Evolutionary conservation across 2,329 filamentous ascomycete genomes (phyloP).

Genomic region (Neonectria faginata): DNA sequence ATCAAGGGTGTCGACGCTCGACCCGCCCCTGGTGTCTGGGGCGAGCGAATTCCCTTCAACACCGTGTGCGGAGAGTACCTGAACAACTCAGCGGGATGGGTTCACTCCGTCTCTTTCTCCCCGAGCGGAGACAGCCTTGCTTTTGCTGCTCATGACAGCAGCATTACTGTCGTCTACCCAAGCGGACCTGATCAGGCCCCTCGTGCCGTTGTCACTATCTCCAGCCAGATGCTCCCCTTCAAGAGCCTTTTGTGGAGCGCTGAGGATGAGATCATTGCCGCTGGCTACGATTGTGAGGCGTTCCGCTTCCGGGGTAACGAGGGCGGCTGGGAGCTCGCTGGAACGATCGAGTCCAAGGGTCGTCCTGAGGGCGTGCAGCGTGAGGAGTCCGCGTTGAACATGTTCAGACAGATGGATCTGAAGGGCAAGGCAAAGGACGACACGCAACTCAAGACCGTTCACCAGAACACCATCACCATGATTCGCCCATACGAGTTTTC

Average conservation of each 20-base stretch:
- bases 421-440: slow-evolving; percentile 94
- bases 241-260: slow-evolving; percentile 92
- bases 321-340: slow-evolving; percentile 84
- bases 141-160: slow-evolving; percentile 95
- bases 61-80: slow-evolving; percentile 97
- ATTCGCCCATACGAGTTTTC: slow-evolving; percentile 79
- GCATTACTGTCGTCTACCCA: slow-evolving; percentile 95
- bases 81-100: slow-evolving; percentile 97
- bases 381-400: slow-evolving; percentile 95
- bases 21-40: slow-evolving; percentile 90
- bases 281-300: slow-evolving; percentile 90
- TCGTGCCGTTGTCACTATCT: slow-evolving; percentile 87
- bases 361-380: slow-evolving; percentile 69
- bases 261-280: slow-evolving; percentile 93
- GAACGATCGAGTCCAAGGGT: slow-evolving; percentile 82
- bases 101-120: slow-evolving; percentile 93
- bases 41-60: slow-evolving; percentile 95
- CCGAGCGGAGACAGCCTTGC: slow-evolving; percentile 93
- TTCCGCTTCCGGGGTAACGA: slow-evolving; percentile 87
- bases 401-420: slow-evolving; percentile 99
- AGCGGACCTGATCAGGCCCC: slow-evolving; percentile 91
- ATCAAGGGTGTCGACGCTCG: slow-evolving; percentile 93
- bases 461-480: slow-evolving; percentile 95
- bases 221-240: slow-evolving; percentile 91
- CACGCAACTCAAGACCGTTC: slow-evolving; percentile 92